phyloP scores from a whole-genome alignment of 192 early-diverging fungal genomes.

The Podila epigama region DNA sequence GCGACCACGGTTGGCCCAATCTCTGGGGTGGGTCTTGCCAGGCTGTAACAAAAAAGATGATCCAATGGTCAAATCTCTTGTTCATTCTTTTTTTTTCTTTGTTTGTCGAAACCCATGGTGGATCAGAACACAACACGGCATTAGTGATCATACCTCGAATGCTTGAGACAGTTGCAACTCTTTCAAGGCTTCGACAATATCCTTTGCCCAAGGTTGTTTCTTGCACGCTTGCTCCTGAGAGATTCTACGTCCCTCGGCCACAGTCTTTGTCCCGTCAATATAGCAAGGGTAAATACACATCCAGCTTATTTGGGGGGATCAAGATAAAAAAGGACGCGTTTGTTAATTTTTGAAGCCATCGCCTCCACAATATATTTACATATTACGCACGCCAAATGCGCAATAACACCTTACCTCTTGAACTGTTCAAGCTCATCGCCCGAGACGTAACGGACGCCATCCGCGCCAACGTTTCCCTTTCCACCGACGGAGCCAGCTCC shows the following conservation, averaged over 20 bases:
- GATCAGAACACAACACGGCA: neutral
- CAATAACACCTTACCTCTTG: conserved; percentile 37
- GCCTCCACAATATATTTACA: no score
- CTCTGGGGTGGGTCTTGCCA: conserved; percentile 72
- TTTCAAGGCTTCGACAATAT: conserved; percentile 70
- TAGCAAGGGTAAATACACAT: conserved; percentile 78
- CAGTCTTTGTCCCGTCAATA: conserved; percentile 67
- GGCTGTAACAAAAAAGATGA: conserved; percentile 1
- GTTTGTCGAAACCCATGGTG: no score
- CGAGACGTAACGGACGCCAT: conserved; percentile 32
- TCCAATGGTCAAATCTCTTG: neutral
- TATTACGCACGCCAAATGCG: no score
- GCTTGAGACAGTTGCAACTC: conserved; percentile 65
- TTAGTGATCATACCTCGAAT: conserved; percentile 60
- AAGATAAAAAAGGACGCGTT: neutral
- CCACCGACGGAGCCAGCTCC: conserved; percentile 26
- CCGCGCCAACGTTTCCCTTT: conserved; percentile 18
- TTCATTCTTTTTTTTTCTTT: neutral
- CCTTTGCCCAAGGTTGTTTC: conserved; percentile 65
- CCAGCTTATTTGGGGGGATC: conserved; percentile 68
- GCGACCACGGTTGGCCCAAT: conserved; percentile 75
- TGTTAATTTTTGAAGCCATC: no score
- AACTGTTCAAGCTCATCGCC: conserved; percentile 44
- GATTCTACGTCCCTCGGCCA: conserved; percentile 69
- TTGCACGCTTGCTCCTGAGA: conserved; percentile 55